phyloP scores from a whole-genome alignment of 1,284 basidiomycete species.

The Heterobasidion annosum region DNA sequence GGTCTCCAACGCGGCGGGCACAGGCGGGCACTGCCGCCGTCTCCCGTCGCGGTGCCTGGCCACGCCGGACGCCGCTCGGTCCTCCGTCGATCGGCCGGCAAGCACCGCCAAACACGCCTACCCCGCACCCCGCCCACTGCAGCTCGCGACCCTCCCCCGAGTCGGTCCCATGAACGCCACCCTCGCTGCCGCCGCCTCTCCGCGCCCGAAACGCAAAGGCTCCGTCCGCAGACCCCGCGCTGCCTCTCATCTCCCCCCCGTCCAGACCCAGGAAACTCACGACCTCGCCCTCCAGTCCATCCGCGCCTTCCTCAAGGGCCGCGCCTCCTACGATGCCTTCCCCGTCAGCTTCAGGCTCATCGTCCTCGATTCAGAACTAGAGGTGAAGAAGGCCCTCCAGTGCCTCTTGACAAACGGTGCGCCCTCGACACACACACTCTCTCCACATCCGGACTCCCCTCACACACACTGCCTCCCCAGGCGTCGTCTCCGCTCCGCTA shows the following conservation, averaged over 20 bases:
- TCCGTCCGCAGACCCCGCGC: constrained; percentile 44
- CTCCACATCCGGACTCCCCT: background rate
- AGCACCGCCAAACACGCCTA: background rate
- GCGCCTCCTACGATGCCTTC: constrained; percentile 91
- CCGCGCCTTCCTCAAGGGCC: constrained; percentile 75
- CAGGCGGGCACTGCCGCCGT: background rate
- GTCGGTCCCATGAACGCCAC: background rate
- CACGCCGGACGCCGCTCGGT: background rate
- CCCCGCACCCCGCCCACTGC: background rate
- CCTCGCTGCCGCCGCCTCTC: constrained; percentile 25
- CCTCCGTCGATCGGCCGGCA: background rate
- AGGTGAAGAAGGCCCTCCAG: constrained; percentile 88
- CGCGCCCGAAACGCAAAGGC: constrained; percentile 28
- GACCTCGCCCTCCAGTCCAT: constrained; percentile 72
- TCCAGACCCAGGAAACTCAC: constrained; percentile 53
- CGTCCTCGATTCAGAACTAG: constrained; percentile 91
- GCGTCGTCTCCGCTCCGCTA: constrained; percentile 96
- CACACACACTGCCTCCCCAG: constrained; percentile 28
- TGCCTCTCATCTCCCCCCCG: constrained; percentile 47
- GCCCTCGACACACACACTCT: constrained; percentile 16
- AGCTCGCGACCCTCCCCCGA: background rate
- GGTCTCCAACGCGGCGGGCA: background rate
- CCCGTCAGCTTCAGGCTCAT: constrained; percentile 95
- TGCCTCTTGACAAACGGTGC: constrained; percentile 84
- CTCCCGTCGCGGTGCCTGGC: background rate